Evolutionary conservation across 768 basidiomycete genomes (phyloP), one percentile per base, ranked within the genome.

Genomic region (Fomitopsis serialis): DNA sequence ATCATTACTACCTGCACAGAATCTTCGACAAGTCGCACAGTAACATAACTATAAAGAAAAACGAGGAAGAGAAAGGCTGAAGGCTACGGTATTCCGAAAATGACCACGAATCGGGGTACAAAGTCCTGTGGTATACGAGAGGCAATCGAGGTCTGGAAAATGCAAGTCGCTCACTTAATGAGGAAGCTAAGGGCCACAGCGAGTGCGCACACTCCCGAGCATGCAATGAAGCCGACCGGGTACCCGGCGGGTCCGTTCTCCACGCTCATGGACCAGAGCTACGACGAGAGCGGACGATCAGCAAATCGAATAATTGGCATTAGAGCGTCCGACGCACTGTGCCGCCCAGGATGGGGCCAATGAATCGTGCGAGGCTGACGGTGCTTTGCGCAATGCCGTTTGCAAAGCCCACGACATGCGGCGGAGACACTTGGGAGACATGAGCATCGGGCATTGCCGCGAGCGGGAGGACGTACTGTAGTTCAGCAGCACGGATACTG

Each of bases 351-450:
- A 92, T 80, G 21, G 94, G 92, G 21, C 92, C 97, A 35, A 92
- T 63, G 72, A 94, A 97, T 37, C 97, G 81, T 3, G 95, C 92
- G 23, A 96, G 82, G 58, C 92, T 94, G 57, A 96, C 95, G 29
- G 92, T 89, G 63, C 92, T 94, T 69, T 99, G 97, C 0, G 94
- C 97, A 21, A 96, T 83, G 17, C 96, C 97, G 64, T 98, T 99
- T 10, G 96, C 92, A 54, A 92, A 82, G 7, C 93, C 92, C 37
- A 98, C 83, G 8, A 92, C 84, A 36, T 79, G 78, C 1, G 94
- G 92, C 2, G 96, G 94, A 0, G 94, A 92, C 89, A 96, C 91
- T 93, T 54, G 45, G 53, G 44, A 54, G 44, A 53, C 22, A 49
- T 53, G 48, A 32, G 32, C 10, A 13, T 37, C 56, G 34, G 24